Evolutionary conservation across 176 grass and related monocot genomes (phyloP).

Genomic region (Chrysopogon serrulatus): DNA sequence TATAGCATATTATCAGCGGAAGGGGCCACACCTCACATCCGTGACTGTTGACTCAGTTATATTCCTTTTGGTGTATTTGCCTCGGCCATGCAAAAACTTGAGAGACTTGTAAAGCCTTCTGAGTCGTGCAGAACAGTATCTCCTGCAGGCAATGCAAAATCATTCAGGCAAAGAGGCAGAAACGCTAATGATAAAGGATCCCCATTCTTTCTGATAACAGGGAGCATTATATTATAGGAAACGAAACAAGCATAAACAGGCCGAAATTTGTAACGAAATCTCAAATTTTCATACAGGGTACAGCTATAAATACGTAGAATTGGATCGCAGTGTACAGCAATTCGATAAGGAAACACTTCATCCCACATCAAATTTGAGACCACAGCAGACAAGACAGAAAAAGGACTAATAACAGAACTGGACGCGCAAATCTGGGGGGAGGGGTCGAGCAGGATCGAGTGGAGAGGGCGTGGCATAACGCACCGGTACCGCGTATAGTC

Average conservation of each 20-base stretch:
- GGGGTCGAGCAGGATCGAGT: background rate
- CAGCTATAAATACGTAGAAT: background rate
- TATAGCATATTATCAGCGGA: slow-evolving; percentile 13
- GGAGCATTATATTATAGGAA: background rate
- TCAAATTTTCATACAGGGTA: background rate
- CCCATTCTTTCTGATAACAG: background rate
- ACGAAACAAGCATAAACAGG: background rate
- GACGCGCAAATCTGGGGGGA: background rate
- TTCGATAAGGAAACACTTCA: background rate
- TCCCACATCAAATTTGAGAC: background rate
- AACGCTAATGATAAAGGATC: background rate
- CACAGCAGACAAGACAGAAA: background rate
- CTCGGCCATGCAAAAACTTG: slow-evolving; percentile 90
- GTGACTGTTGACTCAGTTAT: slow-evolving; percentile 82
- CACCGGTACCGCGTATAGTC: slow-evolving; percentile 88
- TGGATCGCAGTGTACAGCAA: background rate
- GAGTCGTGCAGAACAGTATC: slow-evolving; percentile 76
- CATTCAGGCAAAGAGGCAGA: slow-evolving; percentile 20
- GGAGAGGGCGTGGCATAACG: background rate
- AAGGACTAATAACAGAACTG: background rate
- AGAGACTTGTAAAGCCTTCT: slow-evolving; percentile 91
- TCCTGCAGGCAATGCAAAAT: slow-evolving; percentile 55
- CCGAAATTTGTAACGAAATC: background rate
- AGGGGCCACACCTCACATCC: slow-evolving; percentile 66
- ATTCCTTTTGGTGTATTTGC: slow-evolving; percentile 70